Conservation (phyloP, 2,329 filamentous ascomycete species). For the Paraconiothyrium brasiliense region DNA sequence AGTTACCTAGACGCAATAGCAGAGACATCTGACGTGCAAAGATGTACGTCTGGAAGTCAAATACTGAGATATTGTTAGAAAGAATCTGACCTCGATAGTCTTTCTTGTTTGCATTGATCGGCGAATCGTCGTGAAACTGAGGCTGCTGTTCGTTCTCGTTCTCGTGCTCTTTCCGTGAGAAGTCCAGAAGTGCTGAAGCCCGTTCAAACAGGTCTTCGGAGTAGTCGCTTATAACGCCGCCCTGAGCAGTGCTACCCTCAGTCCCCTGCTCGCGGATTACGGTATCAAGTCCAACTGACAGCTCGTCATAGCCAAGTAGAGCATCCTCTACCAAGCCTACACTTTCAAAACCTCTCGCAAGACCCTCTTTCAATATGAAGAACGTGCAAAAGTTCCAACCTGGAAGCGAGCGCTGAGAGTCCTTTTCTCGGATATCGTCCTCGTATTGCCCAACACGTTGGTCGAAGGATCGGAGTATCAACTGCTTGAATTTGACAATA, state of each 20-base stretch:
- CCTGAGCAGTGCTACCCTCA: conserved; percentile 70
- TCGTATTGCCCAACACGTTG: conserved; percentile 92
- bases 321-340: conserved; percentile 96
- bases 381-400: conserved; percentile 99
- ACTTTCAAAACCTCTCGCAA: conserved; percentile 93
- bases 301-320: conserved; percentile 91
- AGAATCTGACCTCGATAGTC: conserved; percentile 91
- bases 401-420: conserved; percentile 83
- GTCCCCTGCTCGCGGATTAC: conserved; percentile 78
- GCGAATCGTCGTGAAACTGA: conserved; percentile 43
- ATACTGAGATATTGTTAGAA: conserved; percentile 92
- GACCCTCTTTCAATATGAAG: conserved; percentile 94
- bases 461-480: conserved; percentile 91
- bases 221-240: conserved; percentile 74
- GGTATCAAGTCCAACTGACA: conserved; percentile 85
- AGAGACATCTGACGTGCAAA: conserved; percentile 89
- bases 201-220: conserved; percentile 77
- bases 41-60: conserved; percentile 94
- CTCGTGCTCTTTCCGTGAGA: conserved; percentile 28
- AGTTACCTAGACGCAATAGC: conserved; percentile 82
- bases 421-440: conserved; percentile 94
- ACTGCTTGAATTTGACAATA: conserved; percentile 83
- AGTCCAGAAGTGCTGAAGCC: conserved; percentile 31
- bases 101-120: conserved; percentile 64
- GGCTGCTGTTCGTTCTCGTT: conserved; percentile 23